Conservation (phyloP, 2,329 filamentous ascomycete species). For the Cordyceps militaris region DNA sequence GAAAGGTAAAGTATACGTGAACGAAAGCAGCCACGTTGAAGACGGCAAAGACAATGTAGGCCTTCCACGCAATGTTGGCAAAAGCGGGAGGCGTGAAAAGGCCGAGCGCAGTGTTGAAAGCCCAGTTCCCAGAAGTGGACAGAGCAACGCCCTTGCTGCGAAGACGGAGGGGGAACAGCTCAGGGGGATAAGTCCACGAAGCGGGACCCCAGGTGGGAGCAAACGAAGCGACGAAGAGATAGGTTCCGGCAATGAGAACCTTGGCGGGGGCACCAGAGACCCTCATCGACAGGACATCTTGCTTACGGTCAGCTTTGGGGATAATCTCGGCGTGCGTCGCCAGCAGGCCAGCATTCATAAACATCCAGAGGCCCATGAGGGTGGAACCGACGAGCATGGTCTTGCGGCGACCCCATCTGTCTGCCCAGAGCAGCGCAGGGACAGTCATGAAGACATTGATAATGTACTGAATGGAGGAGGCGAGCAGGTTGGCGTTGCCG, state of each 20-base stretch:
- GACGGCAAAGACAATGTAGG: constrained; percentile 45
- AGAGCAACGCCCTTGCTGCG: constrained; percentile 32
- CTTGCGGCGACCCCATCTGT: constrained; percentile 67
- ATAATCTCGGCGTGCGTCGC: constrained; percentile 37
- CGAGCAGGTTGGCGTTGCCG: constrained; percentile 44
- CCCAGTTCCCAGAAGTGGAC: constrained; percentile 31
- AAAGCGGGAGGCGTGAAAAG: constrained; percentile 32
- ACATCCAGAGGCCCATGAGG: constrained; percentile 58
- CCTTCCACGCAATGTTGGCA: constrained; percentile 40
- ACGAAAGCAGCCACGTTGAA: constrained; percentile 44
- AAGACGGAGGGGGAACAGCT: constrained; percentile 32
- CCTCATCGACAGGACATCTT: constrained; percentile 42
- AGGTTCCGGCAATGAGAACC: constrained; percentile 60
- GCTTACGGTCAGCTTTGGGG: constrained; percentile 38
- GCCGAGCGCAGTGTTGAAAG: constrained; percentile 34
- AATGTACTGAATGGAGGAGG: constrained; percentile 53
- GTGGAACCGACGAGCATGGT: constrained; percentile 58
- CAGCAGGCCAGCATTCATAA: constrained; percentile 46
- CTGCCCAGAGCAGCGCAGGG: constrained; percentile 67
- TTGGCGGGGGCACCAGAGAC: constrained; percentile 40
- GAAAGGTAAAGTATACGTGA: constrained; percentile 49
- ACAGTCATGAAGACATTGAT: constrained; percentile 78
- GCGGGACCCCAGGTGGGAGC: constrained; percentile 43
- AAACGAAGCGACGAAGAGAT: constrained; percentile 51
- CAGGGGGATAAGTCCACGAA: constrained; percentile 37